These are phyloP conservation scores for Candida sp. DNA, from an alignment of 1,139 yeast genomes.

Conservation along the genomic window DNA sequence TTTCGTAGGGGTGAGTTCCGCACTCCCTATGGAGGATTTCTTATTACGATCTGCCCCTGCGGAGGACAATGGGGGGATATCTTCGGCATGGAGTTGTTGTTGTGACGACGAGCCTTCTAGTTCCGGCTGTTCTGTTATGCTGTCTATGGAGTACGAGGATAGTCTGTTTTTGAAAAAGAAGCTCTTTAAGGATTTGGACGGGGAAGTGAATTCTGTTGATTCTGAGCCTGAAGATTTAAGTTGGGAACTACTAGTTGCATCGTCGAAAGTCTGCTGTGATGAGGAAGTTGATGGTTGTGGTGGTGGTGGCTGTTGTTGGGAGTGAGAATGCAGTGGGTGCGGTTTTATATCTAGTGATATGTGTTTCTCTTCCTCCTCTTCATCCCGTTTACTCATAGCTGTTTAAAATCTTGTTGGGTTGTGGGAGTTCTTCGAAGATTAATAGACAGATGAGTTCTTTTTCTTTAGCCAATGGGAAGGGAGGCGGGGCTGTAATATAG, in stretches of 20 bases:
- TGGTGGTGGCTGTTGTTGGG: background rate
- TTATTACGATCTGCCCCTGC: constrained; percentile 5
- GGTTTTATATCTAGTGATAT: background rate
- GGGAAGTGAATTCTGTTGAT: constrained; percentile 23
- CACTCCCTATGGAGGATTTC: constrained; percentile 7
- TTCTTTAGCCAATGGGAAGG: background rate
- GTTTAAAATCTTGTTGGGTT: no score
- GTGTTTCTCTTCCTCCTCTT: background rate
- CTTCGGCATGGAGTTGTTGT: background rate
- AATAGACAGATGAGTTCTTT: background rate
- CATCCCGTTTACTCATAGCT: background rate
- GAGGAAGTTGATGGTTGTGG: constrained; percentile 10
- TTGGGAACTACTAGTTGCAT: constrained; percentile 2
- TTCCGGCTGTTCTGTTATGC: constrained; percentile 31
- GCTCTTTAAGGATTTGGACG: constrained; percentile 30
- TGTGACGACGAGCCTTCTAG: constrained; percentile 8
- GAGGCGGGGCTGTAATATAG: background rate
- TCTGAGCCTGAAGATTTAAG: constrained; percentile 6
- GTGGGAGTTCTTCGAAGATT: background rate
- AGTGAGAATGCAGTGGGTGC: background rate
- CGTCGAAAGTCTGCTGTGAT: constrained; percentile 10
- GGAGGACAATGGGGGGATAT: background rate
- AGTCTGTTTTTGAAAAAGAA: constrained; percentile 27
- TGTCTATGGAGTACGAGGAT: constrained; percentile 31
- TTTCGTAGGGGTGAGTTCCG: constrained; percentile 14